Conservation (phyloP, 257 asterid genomes). For the Apocynum venetum region DNA sequence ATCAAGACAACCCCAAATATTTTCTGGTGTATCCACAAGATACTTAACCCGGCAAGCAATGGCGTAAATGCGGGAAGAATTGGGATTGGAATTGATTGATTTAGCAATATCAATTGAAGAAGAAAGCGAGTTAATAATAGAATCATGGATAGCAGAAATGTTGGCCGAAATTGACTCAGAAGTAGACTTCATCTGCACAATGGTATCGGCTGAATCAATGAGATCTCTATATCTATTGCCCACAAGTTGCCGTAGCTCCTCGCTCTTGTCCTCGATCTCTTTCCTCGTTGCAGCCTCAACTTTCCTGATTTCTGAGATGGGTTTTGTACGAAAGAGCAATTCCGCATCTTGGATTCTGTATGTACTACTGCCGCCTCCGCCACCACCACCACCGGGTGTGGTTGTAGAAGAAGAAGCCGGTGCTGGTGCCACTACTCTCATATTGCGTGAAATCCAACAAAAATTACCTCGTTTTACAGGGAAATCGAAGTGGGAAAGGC, state of each 20-base stretch:
- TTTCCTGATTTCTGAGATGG: slow-evolving; percentile 83
- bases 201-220: slow-evolving; percentile 95
- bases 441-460: not conserved
- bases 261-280: slow-evolving; percentile 92
- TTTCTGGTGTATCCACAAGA: slow-evolving; percentile 97
- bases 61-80: slow-evolving; percentile 60
- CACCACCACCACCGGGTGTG: not conserved
- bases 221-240: slow-evolving; percentile 96
- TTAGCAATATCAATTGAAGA: slow-evolving; percentile 54
- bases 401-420: slow-evolving; percentile 20
- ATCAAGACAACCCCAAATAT: slow-evolving; percentile 98
- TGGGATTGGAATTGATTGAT: slow-evolving; percentile 33
- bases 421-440: slow-evolving; percentile 29
- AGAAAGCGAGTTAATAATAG: slow-evolving; percentile 61
- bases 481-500: not conserved
- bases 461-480: not conserved
- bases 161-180: slow-evolving; percentile 77
- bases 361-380: slow-evolving; percentile 31
- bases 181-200: slow-evolving; percentile 84
- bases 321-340: slow-evolving; percentile 77
- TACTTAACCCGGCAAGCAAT: slow-evolving; percentile 96
- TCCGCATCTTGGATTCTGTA: slow-evolving; percentile 82
- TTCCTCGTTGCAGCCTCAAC: slow-evolving; percentile 79
- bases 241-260: slow-evolving; percentile 91
- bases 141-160: slow-evolving; percentile 57